phyloP scores from a whole-genome alignment of 805 yeast species.

The Torulaspora delbrueckii region DNA sequence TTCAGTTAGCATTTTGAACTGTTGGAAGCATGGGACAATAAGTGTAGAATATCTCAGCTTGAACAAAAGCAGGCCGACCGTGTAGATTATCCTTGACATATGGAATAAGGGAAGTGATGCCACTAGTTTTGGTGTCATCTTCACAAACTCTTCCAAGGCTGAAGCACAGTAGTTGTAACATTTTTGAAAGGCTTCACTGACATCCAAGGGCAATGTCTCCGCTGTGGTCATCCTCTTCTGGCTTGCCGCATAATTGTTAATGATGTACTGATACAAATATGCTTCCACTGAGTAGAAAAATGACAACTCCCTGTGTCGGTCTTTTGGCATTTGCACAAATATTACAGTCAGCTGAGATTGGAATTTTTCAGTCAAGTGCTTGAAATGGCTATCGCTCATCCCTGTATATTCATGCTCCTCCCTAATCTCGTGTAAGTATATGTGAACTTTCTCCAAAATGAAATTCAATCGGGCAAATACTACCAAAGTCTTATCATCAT shows the following conservation, averaged over 20 bases:
- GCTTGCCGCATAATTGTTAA: slow-evolving; percentile 26
- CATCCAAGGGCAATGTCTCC: slow-evolving; percentile 23
- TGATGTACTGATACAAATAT: slow-evolving; percentile 55
- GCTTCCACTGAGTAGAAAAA: slow-evolving; percentile 63
- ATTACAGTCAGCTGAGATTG: slow-evolving; percentile 43
- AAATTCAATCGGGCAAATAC: slow-evolving; percentile 55
- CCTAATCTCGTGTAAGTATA: slow-evolving; percentile 40
- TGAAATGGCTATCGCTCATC: slow-evolving; percentile 16
- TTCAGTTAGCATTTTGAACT: slow-evolving; percentile 45
- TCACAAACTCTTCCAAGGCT: slow-evolving; percentile 46
- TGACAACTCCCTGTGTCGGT: slow-evolving; percentile 43
- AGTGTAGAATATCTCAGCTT: slow-evolving; percentile 53
- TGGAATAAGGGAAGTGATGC: slow-evolving; percentile 55
- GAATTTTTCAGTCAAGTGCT: slow-evolving; percentile 38
- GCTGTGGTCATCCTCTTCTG: slow-evolving; percentile 10
- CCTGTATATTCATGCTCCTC: slow-evolving; percentile 16
- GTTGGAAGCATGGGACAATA: slow-evolving; percentile 45
- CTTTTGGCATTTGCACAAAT: slow-evolving; percentile 37
- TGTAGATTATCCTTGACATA: slow-evolving; percentile 54
- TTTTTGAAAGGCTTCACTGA: slow-evolving; percentile 43
- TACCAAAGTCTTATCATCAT: slow-evolving; percentile 47
- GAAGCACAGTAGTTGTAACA: slow-evolving; percentile 52
- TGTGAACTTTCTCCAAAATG: slow-evolving; percentile 57
- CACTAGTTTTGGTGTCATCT: slow-evolving; percentile 43
- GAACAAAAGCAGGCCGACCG: slow-evolving; percentile 54